A percentile compares a stretch with the other conserved stretches of the same genome.
Conservation (phyloP, 805 yeast genomes). For the Starmerella davenportii region DNA sequence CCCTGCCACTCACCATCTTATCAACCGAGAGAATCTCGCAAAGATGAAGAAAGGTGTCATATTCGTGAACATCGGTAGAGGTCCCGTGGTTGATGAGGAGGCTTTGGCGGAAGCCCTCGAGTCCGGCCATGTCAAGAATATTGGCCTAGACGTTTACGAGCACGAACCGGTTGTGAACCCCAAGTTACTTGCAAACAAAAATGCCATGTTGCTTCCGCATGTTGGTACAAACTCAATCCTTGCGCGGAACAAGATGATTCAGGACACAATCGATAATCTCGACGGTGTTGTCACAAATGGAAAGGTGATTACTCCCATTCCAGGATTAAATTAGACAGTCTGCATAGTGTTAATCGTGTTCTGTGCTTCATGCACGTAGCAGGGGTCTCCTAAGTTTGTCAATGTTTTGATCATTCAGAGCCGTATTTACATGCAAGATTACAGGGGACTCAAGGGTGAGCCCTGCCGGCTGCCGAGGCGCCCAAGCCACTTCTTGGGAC, state of each 20-base stretch:
- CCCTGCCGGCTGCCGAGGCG: background rate
- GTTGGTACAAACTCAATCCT: conserved; percentile 29
- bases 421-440: background rate
- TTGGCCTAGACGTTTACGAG: conserved; percentile 46
- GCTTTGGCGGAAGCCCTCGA: conserved; percentile 32
- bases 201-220: conserved; percentile 39
- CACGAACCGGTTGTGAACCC: conserved; percentile 36
- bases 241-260: conserved; percentile 56
- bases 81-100: conserved; percentile 39
- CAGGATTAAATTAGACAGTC: conserved; percentile 31
- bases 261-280: conserved; percentile 53
- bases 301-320: conserved; percentile 57
- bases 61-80: conserved; percentile 43
- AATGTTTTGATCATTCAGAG: background rate
- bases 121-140: conserved; percentile 33
- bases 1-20: conserved; percentile 32
- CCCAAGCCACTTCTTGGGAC: too few species aligned
- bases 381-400: background rate
- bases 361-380: background rate
- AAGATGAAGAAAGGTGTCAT: conserved; percentile 38
- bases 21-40: conserved; percentile 28
- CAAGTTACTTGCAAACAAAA: conserved; percentile 30
- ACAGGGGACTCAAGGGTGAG: too few species aligned
- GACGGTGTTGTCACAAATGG: conserved; percentile 42
- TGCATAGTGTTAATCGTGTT: background rate